Percentiles rank a stretch among this genome's conserved stretches.
Conservation (phyloP, 176 grass and related monocot species). For the Oryza longistaminata region DNA sequence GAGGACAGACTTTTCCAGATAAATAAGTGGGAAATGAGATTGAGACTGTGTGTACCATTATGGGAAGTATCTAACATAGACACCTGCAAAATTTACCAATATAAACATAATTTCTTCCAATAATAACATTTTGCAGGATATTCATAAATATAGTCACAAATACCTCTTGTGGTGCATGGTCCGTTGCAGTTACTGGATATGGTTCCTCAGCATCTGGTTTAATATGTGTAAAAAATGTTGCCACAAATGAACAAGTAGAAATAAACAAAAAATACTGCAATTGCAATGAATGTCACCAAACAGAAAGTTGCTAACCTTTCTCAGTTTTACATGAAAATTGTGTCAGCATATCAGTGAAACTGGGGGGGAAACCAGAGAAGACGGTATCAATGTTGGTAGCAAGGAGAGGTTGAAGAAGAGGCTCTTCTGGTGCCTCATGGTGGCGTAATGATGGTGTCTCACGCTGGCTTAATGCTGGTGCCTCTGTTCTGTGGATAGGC, state of each 20-base stretch:
- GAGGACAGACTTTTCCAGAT: neutral
- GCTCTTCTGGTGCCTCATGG: conserved; percentile 29
- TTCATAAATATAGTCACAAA: conserved; percentile 7
- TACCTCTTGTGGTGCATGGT: conserved; percentile 43
- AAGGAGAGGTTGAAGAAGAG: conserved; percentile 30
- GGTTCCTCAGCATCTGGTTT: conserved; percentile 31
- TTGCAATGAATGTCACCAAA: neutral
- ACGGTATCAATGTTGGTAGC: conserved; percentile 31
- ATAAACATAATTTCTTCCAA: conserved; percentile 10
- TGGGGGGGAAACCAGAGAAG: conserved; percentile 50
- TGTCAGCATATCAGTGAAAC: conserved; percentile 58
- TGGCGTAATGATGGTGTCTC: conserved; percentile 7
- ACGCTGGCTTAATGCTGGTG: neutral
- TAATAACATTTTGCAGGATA: neutral
- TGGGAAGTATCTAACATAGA: conserved; percentile 23
- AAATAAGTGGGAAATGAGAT: conserved; percentile 2
- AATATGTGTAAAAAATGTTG: neutral
- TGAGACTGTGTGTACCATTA: conserved; percentile 25
- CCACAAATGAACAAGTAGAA: conserved; percentile 10
- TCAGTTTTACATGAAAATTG: conserved; percentile 44
- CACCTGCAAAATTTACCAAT: conserved; percentile 41
- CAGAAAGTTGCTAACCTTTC: conserved; percentile 38
- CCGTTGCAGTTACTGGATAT: conserved; percentile 9
- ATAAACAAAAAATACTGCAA: neutral
- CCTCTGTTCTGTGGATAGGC: conserved; percentile 25